Evolutionary conservation across 768 basidiomycete genomes (phyloP), one percentile per base, ranked within the genome.

Genomic region (Thelephora ganbajun): DNA sequence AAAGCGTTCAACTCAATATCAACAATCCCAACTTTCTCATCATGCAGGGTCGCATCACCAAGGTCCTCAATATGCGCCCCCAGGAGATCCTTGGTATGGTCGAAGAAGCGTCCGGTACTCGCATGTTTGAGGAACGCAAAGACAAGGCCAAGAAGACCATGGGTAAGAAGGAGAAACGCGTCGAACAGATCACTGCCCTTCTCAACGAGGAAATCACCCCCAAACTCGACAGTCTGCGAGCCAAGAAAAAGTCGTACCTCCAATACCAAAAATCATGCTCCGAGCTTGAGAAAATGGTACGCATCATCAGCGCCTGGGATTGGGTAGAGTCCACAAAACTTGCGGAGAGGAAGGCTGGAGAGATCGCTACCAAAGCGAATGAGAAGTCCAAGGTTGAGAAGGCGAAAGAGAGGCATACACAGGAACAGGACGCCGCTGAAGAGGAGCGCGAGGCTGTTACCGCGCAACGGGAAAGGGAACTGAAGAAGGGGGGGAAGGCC

Each of bases 11-110:
- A 62, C 77, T 99, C 54, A 98, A 98, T 61, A 98, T 99, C 73
- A 99, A 98, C 67, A 97, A 97, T 64, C 96, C 96, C 39, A 98
- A 98, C 62, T 98, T 98, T 68, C 74, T 99, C 50, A 97, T 98
- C 62, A 98, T 98, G 94, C 96, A 99, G 65, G 94, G 96, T 23
- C 88, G 93, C 44, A 99, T 99, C 61, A 99, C 96, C 11, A 99
- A 98, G 69, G 86, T 90, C 3, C 77, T 99, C 44, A 98, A 97
- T 64, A 98, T 99, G 96, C 83, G 89, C 20, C 93, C 96, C 0
- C 84, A 86, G 69, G 96, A 99, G 62, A 94, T 98, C 51, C 74
- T 99, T 11, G 90, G 92, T 1, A 94, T 99, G 87, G 88, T 98
- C 2, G 96, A 98, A 63, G 96, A 99, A 62, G 96, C 96, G 0